Conservation (phyloP, 78 protist genomes). For the slime mould (Dictyostelium discoideum) region DNA sequence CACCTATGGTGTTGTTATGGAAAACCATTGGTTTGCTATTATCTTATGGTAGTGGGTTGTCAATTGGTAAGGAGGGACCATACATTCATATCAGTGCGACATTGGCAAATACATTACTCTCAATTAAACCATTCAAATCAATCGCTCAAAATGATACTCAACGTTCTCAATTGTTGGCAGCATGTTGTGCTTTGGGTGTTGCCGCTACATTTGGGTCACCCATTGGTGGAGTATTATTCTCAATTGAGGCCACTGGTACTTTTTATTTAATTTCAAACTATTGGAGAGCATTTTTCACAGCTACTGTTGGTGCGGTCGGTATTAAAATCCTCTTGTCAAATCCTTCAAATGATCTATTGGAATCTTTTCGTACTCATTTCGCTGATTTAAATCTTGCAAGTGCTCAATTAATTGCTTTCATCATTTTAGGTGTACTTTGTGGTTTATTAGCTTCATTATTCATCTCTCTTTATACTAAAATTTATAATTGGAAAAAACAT, state of each 20-base stretch:
- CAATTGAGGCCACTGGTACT: slow-evolving; percentile 90
- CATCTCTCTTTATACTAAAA: slow-evolving; percentile 35
- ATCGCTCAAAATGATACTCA: slow-evolving; percentile 63
- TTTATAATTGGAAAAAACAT: slow-evolving; percentile 68
- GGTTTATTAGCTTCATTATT: slow-evolving; percentile 46
- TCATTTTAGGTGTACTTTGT: slow-evolving; percentile 44
- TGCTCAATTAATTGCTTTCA: slow-evolving; percentile 60
- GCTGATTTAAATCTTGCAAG: slow-evolving; percentile 10
- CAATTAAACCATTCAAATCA: slow-evolving; percentile 31
- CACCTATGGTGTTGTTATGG: slow-evolving; percentile 38
- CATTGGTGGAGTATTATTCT: slow-evolving; percentile 90
- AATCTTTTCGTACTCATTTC: slow-evolving; percentile 61
- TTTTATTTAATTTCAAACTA: slow-evolving; percentile 81
- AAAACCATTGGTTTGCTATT: slow-evolving; percentile 67
- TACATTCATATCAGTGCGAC: slow-evolving; percentile 72
- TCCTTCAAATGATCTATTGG: slow-evolving; percentile 18
- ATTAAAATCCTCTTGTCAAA: slow-evolving; percentile 35
- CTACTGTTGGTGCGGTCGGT: slow-evolving; percentile 75
- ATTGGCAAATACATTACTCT: slow-evolving; percentile 50
- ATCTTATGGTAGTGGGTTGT: slow-evolving; percentile 83
- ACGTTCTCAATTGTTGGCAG: slow-evolving; percentile 79
- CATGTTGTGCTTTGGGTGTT: slow-evolving; percentile 92
- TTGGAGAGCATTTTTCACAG: slow-evolving; percentile 78
- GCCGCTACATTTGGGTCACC: slow-evolving; percentile 93
- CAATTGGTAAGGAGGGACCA: slow-evolving; percentile 81